phyloP scores from a whole-genome alignment of 768 basidiomycete species.

The Termitomyces sp. region DNA sequence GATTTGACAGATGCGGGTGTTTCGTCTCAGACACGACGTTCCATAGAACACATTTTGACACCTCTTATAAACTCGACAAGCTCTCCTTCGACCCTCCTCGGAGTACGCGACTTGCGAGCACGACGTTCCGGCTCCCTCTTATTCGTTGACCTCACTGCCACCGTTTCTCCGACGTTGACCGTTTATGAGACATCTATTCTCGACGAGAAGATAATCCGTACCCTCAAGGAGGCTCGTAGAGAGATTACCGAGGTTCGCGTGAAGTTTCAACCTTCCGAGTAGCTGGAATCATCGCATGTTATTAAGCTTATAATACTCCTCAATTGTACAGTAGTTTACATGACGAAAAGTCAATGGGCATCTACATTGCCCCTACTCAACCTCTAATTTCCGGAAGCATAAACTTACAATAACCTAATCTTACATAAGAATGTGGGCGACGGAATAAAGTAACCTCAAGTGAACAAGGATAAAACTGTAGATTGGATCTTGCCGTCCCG shows the following conservation, averaged over 20 bases:
- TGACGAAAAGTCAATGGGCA: background rate
- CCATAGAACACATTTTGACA: constrained; percentile 50
- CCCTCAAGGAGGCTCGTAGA: constrained; percentile 49
- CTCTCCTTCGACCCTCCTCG: constrained; percentile 32
- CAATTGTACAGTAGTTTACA: constrained; percentile 4
- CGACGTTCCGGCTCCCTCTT: constrained; percentile 76
- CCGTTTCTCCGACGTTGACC: constrained; percentile 55
- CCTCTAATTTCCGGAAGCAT: too few species aligned
- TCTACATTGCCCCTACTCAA: background rate
- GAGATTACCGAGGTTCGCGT: constrained; percentile 73
- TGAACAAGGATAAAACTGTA: constrained; percentile 51
- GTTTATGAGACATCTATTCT: constrained; percentile 53
- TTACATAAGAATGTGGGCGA: background rate
- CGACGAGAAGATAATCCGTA: constrained; percentile 53
- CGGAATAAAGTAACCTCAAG: constrained; percentile 6
- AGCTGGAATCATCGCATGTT: background rate
- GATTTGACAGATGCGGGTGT: constrained; percentile 86
- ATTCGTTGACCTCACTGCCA: constrained; percentile 76
- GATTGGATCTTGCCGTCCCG: constrained; percentile 59
- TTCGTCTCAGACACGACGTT: constrained; percentile 43
- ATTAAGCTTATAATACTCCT: background rate
- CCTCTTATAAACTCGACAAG: constrained; percentile 38
- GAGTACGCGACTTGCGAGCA: constrained; percentile 55
- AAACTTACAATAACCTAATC: background rate
- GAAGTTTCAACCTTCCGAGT: constrained; percentile 41